These are phyloP conservation scores for Aristolochia contorta DNA, from an alignment of 164 flowering plant genomes.

Conservation along the genomic window DNA sequence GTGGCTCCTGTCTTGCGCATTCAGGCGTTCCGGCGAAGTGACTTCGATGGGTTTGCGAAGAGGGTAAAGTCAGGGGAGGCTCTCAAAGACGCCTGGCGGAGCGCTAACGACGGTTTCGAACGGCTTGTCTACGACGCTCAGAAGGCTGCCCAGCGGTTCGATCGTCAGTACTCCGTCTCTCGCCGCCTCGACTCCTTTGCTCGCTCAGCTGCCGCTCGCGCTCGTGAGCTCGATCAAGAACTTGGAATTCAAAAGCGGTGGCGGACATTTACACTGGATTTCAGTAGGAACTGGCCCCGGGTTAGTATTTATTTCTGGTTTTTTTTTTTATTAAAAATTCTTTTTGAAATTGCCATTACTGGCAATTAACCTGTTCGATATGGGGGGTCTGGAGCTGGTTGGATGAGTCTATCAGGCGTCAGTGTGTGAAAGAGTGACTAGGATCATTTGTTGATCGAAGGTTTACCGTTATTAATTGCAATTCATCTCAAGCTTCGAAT, in stretches of 20 bases:
- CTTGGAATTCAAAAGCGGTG: conserved; percentile 45
- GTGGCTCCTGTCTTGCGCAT: conserved; percentile 5
- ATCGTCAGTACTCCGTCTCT: conserved; percentile 61
- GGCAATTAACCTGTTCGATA: too few species aligned
- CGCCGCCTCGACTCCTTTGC: conserved; percentile 32
- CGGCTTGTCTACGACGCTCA: conserved; percentile 57
- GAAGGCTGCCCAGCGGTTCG: conserved; percentile 75
- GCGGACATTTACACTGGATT: conserved; percentile 53
- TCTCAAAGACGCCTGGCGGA: conserved; percentile 59
- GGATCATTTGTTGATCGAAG: too few species aligned
- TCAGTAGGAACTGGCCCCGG: conserved; percentile 68
- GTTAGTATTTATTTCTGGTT: conserved; percentile 34
- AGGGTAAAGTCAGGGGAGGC: conserved; percentile 50
- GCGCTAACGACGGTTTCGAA: conserved; percentile 83
- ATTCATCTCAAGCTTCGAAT: too few species aligned
- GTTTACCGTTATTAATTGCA: too few species aligned
- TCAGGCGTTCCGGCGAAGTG: conserved; percentile 55
- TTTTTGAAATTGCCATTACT: too few species aligned
- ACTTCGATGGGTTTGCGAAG: conserved; percentile 60
- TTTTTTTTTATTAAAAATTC: background rate
- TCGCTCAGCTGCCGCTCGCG: conserved; percentile 41
- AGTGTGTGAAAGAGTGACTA: background rate
- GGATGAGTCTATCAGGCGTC: too few species aligned
- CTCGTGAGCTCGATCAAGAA: conserved; percentile 66
- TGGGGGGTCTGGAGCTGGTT: too few species aligned